Base-by-base conservation (phyloP, 202 grass and related monocot species). In the Schoenoplectus triqueter region DNA sequence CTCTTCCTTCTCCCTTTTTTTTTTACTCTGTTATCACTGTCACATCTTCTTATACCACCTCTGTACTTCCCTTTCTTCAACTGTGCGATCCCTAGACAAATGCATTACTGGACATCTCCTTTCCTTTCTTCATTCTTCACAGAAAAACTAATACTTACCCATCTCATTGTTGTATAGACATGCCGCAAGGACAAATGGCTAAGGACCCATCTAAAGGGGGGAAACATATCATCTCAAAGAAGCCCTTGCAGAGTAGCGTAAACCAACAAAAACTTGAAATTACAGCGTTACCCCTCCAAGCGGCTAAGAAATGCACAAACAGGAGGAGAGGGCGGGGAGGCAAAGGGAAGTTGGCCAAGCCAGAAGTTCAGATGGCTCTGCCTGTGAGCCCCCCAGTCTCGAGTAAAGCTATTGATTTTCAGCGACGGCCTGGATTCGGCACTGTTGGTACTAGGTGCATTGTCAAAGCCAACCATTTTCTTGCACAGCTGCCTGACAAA, bases 391-490 rank as follows among this genome's bases (percentile, higher is more conserved):
- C 46, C 14, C 93, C 93, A 13, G 89, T 97, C 56, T 61, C 89
- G 1, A 90, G 89, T 84, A 99, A 94, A 81, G 93, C 92, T 3
- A 56, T 97, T 13, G 65, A 60, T 4, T 99, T 99, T 83, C 91
- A 89, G 82, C 88, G 87, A 1, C 90, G 97, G 22, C 97, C 97
- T 3, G 97, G 97, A 52, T 99, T 99, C 78, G 93, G 97, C 49
- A 92, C 90, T 39, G 83, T 92, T 41, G 97, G 97, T 84, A 75
- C 90, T 69, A 91, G 90, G 76, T 99, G 97, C 90, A 90, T 99
- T 80, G 90, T 99, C 11, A 99, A 99, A 87, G 93, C 97, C 55
- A 99, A 99, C 82, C 97, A 99, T 91, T 99, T 99, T 92, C 97
- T 99, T 78, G 89, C 90, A 49, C 83, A 99, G 77, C 73, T 99